Conservation (phyloP, 306 rosid genomes). For the Begonia peltatifolia region DNA sequence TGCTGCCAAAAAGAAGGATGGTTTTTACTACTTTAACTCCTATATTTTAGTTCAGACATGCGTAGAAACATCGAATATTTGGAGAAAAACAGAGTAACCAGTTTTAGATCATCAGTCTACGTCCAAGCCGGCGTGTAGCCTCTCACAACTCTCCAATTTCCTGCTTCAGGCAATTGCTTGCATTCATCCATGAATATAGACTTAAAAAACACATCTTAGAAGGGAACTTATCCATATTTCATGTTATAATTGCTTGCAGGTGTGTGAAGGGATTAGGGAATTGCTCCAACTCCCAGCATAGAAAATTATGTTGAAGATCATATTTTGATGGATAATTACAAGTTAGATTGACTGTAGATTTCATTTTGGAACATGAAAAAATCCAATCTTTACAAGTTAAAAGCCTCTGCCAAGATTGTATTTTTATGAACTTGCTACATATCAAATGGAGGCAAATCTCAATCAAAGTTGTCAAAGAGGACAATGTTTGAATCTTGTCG, state of each 20-base stretch:
- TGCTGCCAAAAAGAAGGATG: too few species aligned
- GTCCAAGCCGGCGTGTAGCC: slow-evolving; percentile 89
- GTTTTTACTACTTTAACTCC: slow-evolving; percentile 31
- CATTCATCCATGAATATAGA: neutral
- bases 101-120: slow-evolving; percentile 63
- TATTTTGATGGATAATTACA: too few species aligned
- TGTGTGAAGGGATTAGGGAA: slow-evolving; percentile 72
- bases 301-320: slow-evolving; percentile 4
- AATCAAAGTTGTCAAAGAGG: too few species aligned
- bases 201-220: too few species aligned
- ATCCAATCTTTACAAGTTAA: too few species aligned
- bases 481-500: too few species aligned
- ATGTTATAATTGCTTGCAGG: slow-evolving; percentile 30
- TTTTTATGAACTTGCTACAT: too few species aligned
- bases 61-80: slow-evolving; percentile 68
- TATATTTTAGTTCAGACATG: slow-evolving; percentile 50
- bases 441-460: too few species aligned
- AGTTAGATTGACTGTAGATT: too few species aligned
- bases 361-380: too few species aligned
- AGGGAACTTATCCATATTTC: too few species aligned
- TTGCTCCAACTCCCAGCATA: slow-evolving; percentile 75
- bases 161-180: neutral
- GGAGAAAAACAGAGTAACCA: slow-evolving; percentile 73
- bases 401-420: too few species aligned
- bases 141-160: neutral